A percentile compares a stretch with the other conserved stretches of the same genome.
phyloP scores from a whole-genome alignment of 805 yeast genomes.

The Candida lessepsii region DNA sequence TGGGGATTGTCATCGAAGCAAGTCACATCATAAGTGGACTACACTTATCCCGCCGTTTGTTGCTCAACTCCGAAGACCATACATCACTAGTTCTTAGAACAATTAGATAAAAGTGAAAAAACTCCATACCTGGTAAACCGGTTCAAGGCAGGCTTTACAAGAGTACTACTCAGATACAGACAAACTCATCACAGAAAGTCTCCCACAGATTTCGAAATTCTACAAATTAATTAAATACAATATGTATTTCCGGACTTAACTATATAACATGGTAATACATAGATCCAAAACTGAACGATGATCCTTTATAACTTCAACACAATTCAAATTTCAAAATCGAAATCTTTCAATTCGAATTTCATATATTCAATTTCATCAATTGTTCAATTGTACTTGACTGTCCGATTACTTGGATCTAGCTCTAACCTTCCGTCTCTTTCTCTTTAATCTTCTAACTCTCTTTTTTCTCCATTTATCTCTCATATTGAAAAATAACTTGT shows the following conservation, averaged over 20 bases:
- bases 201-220: no score
- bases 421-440: constrained; percentile 99
- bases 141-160: no score
- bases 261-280: constrained; percentile 2
- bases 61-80: no score
- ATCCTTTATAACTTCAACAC: constrained; percentile 4
- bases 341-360: not conserved
- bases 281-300: constrained; percentile 4
- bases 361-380: constrained; percentile 2
- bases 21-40: no score
- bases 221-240: constrained; percentile 1
- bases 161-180: no score
- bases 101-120: no score
- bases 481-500: constrained; percentile 49
- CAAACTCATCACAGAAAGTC: no score
- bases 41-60: no score
- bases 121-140: no score
- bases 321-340: not conserved
- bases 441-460: constrained; percentile 99
- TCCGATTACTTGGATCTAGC: constrained; percentile 97
- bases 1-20: no score
- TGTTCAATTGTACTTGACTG: constrained; percentile 13
- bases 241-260: constrained; percentile 6
- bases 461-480: constrained; percentile 99
- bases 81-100: no score